A percentile compares a stretch with the other conserved stretches of the same genome.
Evolutionary conservation across 768 basidiomycete species (phyloP).

Genomic region (Tylopilus cervinicoccineus): DNA sequence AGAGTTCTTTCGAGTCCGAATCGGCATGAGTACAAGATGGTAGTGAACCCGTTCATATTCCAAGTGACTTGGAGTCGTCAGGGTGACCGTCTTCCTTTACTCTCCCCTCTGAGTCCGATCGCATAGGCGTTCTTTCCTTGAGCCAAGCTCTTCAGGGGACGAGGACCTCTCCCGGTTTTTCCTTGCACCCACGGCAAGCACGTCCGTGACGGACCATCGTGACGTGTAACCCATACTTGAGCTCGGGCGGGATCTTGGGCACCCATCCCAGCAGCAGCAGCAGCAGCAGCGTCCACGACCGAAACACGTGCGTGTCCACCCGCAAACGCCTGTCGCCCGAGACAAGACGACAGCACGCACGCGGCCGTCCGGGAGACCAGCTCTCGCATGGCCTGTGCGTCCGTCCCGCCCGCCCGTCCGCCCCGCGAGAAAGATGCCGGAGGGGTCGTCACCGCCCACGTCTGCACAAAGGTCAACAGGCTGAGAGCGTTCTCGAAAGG

Average conservation of each 20-base stretch:
- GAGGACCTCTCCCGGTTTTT: slow-evolving; percentile 28
- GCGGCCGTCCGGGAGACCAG: slow-evolving; percentile 59
- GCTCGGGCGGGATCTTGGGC: slow-evolving; percentile 44
- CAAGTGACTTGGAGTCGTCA: background rate
- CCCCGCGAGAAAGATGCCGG: slow-evolving; percentile 47
- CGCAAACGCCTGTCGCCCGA: slow-evolving; percentile 57
- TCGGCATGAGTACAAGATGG: too few relatives aligned
- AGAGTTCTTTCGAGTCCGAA: too few relatives aligned
- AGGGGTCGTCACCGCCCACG: slow-evolving; percentile 56
- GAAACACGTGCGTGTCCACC: slow-evolving; percentile 64
- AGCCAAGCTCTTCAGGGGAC: slow-evolving; percentile 38
- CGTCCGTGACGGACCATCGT: slow-evolving; percentile 58
- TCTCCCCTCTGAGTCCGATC: slow-evolving; percentile 14
- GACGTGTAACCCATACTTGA: slow-evolving; percentile 57
- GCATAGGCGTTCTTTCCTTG: slow-evolving; percentile 20
- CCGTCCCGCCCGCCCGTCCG: slow-evolving; percentile 29
- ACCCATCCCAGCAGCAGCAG: slow-evolving; percentile 41
- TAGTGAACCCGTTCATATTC: too few relatives aligned
- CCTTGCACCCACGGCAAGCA: slow-evolving; percentile 51
- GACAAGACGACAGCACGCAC: slow-evolving; percentile 57
- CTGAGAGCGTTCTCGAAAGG: too few relatives aligned
- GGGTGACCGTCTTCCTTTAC: background rate
- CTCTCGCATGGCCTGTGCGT: slow-evolving; percentile 54
- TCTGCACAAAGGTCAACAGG: too few relatives aligned
- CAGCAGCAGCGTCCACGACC: slow-evolving; percentile 49